Evolutionary conservation across 139 green algal genomes (phyloP), one percentile per base, ranked within the genome.

Genomic region (Volvox reticuliferus): DNA sequence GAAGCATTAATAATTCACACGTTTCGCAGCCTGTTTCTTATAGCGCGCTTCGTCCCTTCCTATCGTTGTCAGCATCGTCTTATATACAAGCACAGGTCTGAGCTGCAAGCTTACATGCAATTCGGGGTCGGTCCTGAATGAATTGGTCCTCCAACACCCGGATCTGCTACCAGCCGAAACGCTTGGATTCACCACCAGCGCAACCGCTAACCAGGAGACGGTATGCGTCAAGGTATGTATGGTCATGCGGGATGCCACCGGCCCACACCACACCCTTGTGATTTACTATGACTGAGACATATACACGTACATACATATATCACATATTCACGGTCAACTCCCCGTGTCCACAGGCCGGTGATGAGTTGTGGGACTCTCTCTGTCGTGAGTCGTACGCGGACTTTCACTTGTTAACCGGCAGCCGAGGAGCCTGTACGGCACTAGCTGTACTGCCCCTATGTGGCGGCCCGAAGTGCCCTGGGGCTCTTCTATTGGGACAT

Each of bases 101-200:
- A 3, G 82, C 87, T 91, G 87, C 62, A 91, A 91, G 62, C 18
- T 82, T 1, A 35, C 76, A 0, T 86, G 77, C 87, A 91, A 91
- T 61, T 17, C 32, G 1, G 87, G 76, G 19, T 80, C 61, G 16
- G 37, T 71, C 21, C 62, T 91, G 61, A 78, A 86, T 22, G 76
- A 91, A 3, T 33, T 91, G 24, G 35, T 86, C 0, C 2, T 36
- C 24, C 62, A 68, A 63, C n/a, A 91, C 35, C 87, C 87, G 16
- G 87, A 91, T 77, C 33, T 86, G 61, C 24, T 91, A 62, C 87
- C 87, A 0, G 75, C 87, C 28, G 62, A 78, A 3, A 30, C 35
- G 26, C 32, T 91, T 24, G 50, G 75, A 0, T 86, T 69, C 50
- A 44, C 24, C 24, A 91, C 61, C 67, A 21, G 21, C 1, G 71